Evolutionary conservation across 805 yeast genomes (phyloP).

Genomic region (Starmerella floris): DNA sequence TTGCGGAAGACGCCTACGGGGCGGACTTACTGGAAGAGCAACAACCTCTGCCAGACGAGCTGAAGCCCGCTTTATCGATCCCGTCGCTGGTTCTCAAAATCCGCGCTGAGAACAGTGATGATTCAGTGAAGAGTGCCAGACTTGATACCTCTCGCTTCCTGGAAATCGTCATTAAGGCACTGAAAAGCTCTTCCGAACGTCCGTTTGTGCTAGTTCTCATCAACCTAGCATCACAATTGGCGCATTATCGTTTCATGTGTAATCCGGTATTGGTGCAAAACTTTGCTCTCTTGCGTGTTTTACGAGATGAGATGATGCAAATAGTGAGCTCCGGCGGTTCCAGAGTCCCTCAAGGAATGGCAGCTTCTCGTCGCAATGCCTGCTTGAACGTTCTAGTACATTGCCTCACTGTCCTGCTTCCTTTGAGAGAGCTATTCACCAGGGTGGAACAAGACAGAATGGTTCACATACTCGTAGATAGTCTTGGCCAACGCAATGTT

Average conservation of each 20-base stretch:
- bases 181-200: slow-evolving; percentile 44
- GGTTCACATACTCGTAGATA: slow-evolving; percentile 44
- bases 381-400: slow-evolving; percentile 34
- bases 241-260: slow-evolving; percentile 42
- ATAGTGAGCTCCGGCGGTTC: slow-evolving; percentile 9
- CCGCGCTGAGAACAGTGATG: background rate
- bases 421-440: slow-evolving; percentile 40
- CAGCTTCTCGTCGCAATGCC: slow-evolving; percentile 28
- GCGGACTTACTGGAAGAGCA: slow-evolving; percentile 23
- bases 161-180: slow-evolving; percentile 30
- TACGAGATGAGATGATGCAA: slow-evolving; percentile 8
- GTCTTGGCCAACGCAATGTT: slow-evolving; percentile 54
- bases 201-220: slow-evolving; percentile 48
- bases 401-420: slow-evolving; percentile 40
- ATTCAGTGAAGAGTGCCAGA: background rate
- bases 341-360: slow-evolving; percentile 2
- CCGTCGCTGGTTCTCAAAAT: slow-evolving; percentile 24
- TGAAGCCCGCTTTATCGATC: slow-evolving; percentile 28
- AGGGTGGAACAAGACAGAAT: slow-evolving; percentile 52
- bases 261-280: slow-evolving; percentile 11
- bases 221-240: slow-evolving; percentile 36
- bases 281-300: background rate
- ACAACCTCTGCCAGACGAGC: slow-evolving; percentile 29
- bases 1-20: slow-evolving; percentile 18
- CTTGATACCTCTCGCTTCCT: slow-evolving; percentile 44